These are phyloP conservation scores for Dioszegia aurantiaca DNA, from an alignment of 768 basidiomycete species.

Conservation along the genomic window DNA sequence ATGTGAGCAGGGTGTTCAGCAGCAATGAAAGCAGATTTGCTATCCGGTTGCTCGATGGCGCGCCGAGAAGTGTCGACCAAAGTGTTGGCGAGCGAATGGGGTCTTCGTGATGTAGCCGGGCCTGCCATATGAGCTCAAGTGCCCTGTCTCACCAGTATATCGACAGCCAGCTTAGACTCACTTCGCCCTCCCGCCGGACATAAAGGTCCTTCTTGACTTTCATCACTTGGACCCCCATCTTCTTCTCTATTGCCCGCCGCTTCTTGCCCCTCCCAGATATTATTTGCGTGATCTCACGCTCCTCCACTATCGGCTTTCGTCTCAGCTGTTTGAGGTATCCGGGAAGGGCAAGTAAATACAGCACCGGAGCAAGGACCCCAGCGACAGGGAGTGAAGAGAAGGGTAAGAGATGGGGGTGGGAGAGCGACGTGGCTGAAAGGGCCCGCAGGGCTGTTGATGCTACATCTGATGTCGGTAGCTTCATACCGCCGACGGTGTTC, in stretches of 20 bases:
- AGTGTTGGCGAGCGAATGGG: not conserved
- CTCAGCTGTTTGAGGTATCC: constrained; percentile 4
- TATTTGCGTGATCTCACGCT: constrained; percentile 3
- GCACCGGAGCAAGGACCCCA: constrained; percentile 8
- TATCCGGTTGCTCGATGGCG: constrained; percentile 7
- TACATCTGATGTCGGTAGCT: not conserved
- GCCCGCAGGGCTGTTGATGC: constrained; percentile 1
- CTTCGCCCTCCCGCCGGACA: constrained; percentile 8
- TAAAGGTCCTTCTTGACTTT: constrained; percentile 7
- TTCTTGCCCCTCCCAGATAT: constrained; percentile 10
- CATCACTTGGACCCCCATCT: constrained; percentile 10
- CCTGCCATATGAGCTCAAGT: not conserved
- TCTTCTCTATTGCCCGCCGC: constrained; percentile 11
- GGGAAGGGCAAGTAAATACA: constrained; percentile 7
- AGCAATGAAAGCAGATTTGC: constrained; percentile 16
- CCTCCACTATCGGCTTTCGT: constrained; percentile 1
- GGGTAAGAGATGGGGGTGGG: constrained; percentile 4
- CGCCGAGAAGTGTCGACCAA: constrained; percentile 3
- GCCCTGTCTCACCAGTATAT: no score
- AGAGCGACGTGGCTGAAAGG: constrained; percentile 1
- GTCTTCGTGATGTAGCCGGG: constrained; percentile 12
- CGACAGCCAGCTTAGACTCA: no score
- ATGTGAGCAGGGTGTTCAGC: constrained; percentile 13
- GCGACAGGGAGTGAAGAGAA: not conserved
- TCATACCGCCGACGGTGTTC: not conserved